Evolutionary conservation across 176 grass and related monocot species (phyloP).

Genomic region (Eragrostis nindensis): DNA sequence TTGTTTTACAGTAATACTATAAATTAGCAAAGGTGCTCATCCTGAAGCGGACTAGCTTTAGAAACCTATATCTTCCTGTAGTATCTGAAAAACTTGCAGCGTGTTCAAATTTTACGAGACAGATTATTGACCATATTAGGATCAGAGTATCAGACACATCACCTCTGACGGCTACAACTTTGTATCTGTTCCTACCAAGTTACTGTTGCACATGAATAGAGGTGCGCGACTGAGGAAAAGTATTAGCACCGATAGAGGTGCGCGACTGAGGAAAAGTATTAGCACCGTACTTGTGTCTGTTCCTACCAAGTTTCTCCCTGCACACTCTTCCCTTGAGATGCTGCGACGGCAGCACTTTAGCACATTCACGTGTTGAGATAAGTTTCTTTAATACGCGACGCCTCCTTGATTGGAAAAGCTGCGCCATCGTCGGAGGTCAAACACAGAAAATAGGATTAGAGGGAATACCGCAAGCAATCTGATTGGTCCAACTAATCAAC

Average conservation of each 20-base stretch:
- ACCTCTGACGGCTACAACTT: background rate
- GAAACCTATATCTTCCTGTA: background rate
- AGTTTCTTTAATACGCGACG: slow-evolving; percentile 45
- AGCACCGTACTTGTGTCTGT: background rate
- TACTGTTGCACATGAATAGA: background rate
- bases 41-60: background rate
- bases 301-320: too few species aligned
- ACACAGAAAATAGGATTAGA: background rate
- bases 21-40: background rate
- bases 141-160: too few species aligned
- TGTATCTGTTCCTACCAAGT: too few species aligned
- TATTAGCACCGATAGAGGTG: too few species aligned
- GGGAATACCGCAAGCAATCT: slow-evolving; percentile 25
- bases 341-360: too few species aligned
- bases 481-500: slow-evolving; percentile 25
- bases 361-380: slow-evolving; percentile 26
- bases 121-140: too few species aligned
- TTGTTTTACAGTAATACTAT: background rate
- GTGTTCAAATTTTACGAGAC: background rate
- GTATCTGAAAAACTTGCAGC: background rate
- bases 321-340: background rate
- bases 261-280: too few species aligned
- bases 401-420: slow-evolving; percentile 19
- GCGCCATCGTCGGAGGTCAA: slow-evolving; percentile 25
- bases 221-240: too few species aligned